Base-by-base conservation (phyloP, 306 rosid genomes). In the Cajanus cajan region DNA sequence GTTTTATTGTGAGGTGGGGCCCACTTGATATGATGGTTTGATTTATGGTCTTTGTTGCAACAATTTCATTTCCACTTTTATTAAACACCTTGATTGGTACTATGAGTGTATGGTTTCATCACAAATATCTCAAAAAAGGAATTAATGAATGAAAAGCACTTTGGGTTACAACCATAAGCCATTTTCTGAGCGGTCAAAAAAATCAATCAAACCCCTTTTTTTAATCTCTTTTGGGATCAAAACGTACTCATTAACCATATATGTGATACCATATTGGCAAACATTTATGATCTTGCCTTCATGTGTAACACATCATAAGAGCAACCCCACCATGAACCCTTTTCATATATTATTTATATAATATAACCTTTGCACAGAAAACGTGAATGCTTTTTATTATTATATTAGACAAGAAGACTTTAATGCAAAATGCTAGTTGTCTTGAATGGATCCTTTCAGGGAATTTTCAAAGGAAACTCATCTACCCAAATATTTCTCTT, bases 1-100 rank as follows among this genome's bases (percentile, higher is more conserved):
- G 34, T 78, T 77, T 59, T 67, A 54, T 73, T 44, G 71, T 73
- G 59, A 43, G 1, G 8, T 1, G n/a, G 82, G 74, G 13, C 87
- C 87, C 84, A 75, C 85, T 76, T 78, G 84, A 66, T 76, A 80
- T 73, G 70, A 80, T 76, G 43, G 61, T 41, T 78, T 80, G 74
- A 59, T 66, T 82, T 84, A 47, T 65, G 67, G 58, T 78, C 72
- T 37, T 69, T 34, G 21, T 21, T 33, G 25, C 39, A 24, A 83
- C 74, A 63, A 73, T 24, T 58, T 54, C 65, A 54, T 78, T 88
- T 66, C 67, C 78, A 74, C 72, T 81, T 81, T 16, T 74, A 71
- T 41, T 62, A 54, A 44, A 11, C 41, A 19, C 6, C 28, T 73
- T 80, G 77, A 75, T 81, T 81, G 76, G 69, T 77, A 71, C 70